A percentile compares a stretch with the other conserved stretches of the same genome.
Evolutionary conservation across 2,329 filamentous ascomycete genomes (phyloP).

Genomic region (Nemania diffusa): DNA sequence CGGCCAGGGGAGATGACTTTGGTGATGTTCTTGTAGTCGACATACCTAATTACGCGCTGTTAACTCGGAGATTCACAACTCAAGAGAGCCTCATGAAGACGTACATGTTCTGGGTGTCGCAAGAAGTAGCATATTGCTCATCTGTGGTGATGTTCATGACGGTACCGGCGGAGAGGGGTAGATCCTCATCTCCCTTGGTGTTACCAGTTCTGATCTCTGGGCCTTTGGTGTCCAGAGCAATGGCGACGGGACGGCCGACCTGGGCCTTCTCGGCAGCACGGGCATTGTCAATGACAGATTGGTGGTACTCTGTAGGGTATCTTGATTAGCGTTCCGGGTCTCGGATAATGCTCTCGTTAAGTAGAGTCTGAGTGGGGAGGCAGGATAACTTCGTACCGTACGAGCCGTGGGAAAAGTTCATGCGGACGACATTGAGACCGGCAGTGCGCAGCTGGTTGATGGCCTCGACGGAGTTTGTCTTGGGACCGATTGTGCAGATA

Average conservation of each 20-base stretch:
- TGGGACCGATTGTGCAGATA: conserved; percentile 98
- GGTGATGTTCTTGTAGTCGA: conserved; percentile 99
- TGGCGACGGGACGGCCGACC: conserved; percentile 87
- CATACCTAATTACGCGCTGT: conserved; percentile 69
- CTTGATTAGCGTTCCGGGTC: conserved; percentile 10
- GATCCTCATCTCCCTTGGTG: conserved; percentile 86
- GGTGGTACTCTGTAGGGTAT: conserved; percentile 72
- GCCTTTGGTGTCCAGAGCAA: conserved; percentile 83
- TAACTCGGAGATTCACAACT: conserved; percentile 77
- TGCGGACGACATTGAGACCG: conserved; percentile 97
- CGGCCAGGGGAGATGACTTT: conserved; percentile 94
- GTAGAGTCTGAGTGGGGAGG: neutral
- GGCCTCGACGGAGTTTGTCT: conserved; percentile 97
- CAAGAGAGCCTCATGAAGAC: conserved; percentile 47
- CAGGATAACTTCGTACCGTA: conserved; percentile 58
- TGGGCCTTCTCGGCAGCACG: conserved; percentile 83
- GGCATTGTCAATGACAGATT: conserved; percentile 97
- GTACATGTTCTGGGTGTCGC: conserved; percentile 93
- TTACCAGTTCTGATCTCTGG: conserved; percentile 72
- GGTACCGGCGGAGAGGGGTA: conserved; percentile 84
- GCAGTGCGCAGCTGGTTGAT: conserved; percentile 92
- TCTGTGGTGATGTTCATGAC: conserved; percentile 97
- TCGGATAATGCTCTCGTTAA: neutral
- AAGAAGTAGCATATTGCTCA: conserved; percentile 85
- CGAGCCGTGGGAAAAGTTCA: conserved; percentile 98